These are phyloP conservation scores for Kodamaea kakaduensis DNA, from an alignment of 805 yeast genomes.

Conservation along the genomic window DNA sequence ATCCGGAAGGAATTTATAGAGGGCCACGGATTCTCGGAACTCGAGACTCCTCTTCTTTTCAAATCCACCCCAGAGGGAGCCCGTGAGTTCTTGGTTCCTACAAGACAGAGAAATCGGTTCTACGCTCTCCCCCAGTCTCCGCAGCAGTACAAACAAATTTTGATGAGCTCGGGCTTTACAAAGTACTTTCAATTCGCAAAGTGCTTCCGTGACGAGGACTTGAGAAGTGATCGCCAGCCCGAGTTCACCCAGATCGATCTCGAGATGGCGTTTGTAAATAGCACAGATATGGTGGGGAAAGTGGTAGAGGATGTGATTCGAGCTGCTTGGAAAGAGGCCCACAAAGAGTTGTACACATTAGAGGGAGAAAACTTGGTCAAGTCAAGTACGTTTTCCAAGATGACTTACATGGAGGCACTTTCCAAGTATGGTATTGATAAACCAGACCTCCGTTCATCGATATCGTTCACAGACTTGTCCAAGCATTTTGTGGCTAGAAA, in stretches of 20 bases:
- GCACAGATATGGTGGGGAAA: conserved; percentile 57
- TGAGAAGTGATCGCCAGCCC: conserved; percentile 93
- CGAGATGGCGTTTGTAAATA: conserved; percentile 82
- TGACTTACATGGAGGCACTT: conserved; percentile 69
- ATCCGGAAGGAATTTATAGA: conserved; percentile 40
- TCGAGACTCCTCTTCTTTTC: conserved; percentile 90
- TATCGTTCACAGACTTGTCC: conserved; percentile 50
- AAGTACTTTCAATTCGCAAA: conserved; percentile 86
- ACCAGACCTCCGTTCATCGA: conserved; percentile 75
- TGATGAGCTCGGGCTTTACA: conserved; percentile 91
- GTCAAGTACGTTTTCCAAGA: conserved; percentile 27
- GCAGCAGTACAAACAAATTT: conserved; percentile 91
- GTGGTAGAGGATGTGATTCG: conserved; percentile 58
- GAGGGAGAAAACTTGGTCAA: conserved; percentile 26
- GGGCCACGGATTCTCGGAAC: conserved; percentile 58
- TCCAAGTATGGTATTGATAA: conserved; percentile 83
- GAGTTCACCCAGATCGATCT: conserved; percentile 97
- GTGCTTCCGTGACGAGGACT: conserved; percentile 95
- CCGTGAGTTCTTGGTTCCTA: conserved; percentile 90
- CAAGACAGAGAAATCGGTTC: conserved; percentile 56
- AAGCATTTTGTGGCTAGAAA: conserved; percentile 30
- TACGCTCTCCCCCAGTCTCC: conserved; percentile 98
- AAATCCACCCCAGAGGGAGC: conserved; percentile 99
- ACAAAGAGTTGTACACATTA: not conserved
- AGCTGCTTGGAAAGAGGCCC: conserved; percentile 47